A percentile compares a stretch with the other conserved stretches of the same genome.
phyloP scores from a whole-genome alignment of 2,329 filamentous ascomycete genomes.

The Pseudogymnoascus pannorum region DNA sequence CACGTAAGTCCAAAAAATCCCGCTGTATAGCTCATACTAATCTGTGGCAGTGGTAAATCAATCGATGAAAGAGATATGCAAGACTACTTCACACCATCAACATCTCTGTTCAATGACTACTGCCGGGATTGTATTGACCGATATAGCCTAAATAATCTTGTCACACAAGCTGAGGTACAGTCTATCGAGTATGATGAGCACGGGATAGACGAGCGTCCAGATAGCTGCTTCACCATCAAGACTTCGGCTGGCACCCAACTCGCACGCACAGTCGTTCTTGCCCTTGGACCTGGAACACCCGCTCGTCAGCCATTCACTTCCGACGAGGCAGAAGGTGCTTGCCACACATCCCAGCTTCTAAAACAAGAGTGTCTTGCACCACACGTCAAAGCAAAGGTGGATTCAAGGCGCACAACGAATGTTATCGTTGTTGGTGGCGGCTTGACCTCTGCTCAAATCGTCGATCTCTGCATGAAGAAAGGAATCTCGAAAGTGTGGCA shows the following conservation, averaged over 20 bases:
- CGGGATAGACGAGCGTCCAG: slow-evolving; percentile 12
- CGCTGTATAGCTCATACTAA: slow-evolving; percentile 14
- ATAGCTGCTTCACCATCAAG: slow-evolving; percentile 57
- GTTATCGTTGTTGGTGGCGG: slow-evolving; percentile 69
- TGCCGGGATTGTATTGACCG: slow-evolving; percentile 49
- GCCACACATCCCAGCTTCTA: slow-evolving; percentile 10
- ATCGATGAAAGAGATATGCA: slow-evolving; percentile 60
- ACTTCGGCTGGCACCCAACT: slow-evolving; percentile 49
- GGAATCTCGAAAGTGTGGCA: slow-evolving; percentile 64
- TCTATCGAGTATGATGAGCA: slow-evolving; percentile 19
- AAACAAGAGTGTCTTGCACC: slow-evolving; percentile 14
- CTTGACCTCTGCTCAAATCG: slow-evolving; percentile 66
- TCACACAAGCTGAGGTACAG: slow-evolving; percentile 45
- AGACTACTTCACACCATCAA: slow-evolving; percentile 62
- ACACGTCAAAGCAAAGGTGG: slow-evolving; percentile 46
- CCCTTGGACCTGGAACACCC: slow-evolving; percentile 48
- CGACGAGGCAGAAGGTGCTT: slow-evolving; percentile 17
- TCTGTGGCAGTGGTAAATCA: slow-evolving; percentile 30
- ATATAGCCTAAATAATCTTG: slow-evolving; percentile 50
- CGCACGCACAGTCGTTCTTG: slow-evolving; percentile 58
- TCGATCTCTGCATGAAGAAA: slow-evolving; percentile 56
- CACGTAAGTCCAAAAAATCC: background rate
- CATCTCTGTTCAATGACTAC: slow-evolving; percentile 53
- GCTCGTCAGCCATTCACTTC: slow-evolving; percentile 31
- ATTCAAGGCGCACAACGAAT: slow-evolving; percentile 44